phyloP scores from a whole-genome alignment of 2,329 filamentous ascomycete genomes.

The Calonectria pauciramosa region DNA sequence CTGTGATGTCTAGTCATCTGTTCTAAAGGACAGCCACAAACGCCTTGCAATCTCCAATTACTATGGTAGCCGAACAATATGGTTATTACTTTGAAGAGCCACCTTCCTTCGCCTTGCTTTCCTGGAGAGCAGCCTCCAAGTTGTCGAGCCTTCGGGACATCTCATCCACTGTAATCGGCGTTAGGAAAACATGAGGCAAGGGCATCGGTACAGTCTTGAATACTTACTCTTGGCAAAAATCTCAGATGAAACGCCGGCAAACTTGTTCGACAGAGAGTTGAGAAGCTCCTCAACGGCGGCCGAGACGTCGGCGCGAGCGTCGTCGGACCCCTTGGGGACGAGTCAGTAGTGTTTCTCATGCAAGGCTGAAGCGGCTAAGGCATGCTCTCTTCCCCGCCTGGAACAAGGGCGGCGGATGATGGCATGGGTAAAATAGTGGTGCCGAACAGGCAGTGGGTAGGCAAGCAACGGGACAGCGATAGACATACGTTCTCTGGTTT shows the following conservation, averaged over 20 bases:
- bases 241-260: slow-evolving; percentile 86
- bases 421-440: neutral
- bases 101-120: slow-evolving; percentile 63
- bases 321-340: slow-evolving; percentile 52
- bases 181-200: slow-evolving; percentile 26
- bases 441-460: neutral
- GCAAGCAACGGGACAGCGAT: no score
- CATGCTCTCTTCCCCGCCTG: slow-evolving; percentile 15
- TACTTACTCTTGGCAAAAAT: slow-evolving; percentile 88
- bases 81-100: slow-evolving; percentile 53
- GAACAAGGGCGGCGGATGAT: slow-evolving; percentile 11
- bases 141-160: slow-evolving; percentile 91
- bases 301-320: slow-evolving; percentile 74
- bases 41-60: slow-evolving; percentile 24
- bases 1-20: slow-evolving; percentile 27
- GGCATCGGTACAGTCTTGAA: neutral
- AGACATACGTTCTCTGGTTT: slow-evolving; percentile 53
- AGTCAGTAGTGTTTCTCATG: slow-evolving; percentile 34
- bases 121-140: slow-evolving; percentile 80
- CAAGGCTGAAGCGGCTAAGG: slow-evolving; percentile 9
- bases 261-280: slow-evolving; percentile 87
- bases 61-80: neutral
- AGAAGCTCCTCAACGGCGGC: slow-evolving; percentile 89
- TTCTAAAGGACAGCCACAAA: slow-evolving; percentile 34
- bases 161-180: slow-evolving; percentile 81